A percentile compares a stretch with the other conserved stretches of the same genome.
These are phyloP conservation scores for Sphenostylis stenocarpa DNA, from an alignment of 306 rosid genomes.

Conservation along the genomic window DNA sequence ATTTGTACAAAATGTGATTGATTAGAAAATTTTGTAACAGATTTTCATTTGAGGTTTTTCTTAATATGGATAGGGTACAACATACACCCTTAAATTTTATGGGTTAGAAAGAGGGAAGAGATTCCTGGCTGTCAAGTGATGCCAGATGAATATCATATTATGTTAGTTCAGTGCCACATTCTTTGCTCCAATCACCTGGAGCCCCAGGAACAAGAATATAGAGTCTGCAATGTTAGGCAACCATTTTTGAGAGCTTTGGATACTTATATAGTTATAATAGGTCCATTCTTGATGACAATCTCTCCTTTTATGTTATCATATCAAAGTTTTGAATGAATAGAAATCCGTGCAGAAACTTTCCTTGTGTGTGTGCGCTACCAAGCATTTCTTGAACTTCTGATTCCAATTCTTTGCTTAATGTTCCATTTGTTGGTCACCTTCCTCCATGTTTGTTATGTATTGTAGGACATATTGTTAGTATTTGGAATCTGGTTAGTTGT, in stretches of 20 bases:
- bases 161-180: slow-evolving; percentile 54
- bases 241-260: slow-evolving; percentile 58
- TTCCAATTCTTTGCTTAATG: neutral
- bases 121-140: slow-evolving; percentile 35
- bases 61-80: slow-evolving; percentile 51
- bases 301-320: slow-evolving; percentile 28
- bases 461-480: slow-evolving; percentile 14
- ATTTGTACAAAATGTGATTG: slow-evolving; percentile 83
- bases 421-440: neutral
- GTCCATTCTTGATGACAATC: slow-evolving; percentile 38
- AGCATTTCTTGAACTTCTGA: neutral
- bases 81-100: slow-evolving; percentile 48
- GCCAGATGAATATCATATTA: slow-evolving; percentile 31
- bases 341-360: slow-evolving; percentile 42
- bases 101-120: slow-evolving; percentile 55
- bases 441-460: neutral
- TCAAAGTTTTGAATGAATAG: slow-evolving; percentile 45
- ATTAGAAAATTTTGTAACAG: slow-evolving; percentile 60
- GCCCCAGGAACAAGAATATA: slow-evolving; percentile 40
- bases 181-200: slow-evolving; percentile 60
- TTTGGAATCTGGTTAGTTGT: neutral
- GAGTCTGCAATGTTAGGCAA: slow-evolving; percentile 51
- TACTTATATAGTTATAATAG: slow-evolving; percentile 41
- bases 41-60: slow-evolving; percentile 42
- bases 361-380: neutral